Base-by-base conservation (phyloP, 139 green algal genomes). In the Chlorella sp. region DNA sequence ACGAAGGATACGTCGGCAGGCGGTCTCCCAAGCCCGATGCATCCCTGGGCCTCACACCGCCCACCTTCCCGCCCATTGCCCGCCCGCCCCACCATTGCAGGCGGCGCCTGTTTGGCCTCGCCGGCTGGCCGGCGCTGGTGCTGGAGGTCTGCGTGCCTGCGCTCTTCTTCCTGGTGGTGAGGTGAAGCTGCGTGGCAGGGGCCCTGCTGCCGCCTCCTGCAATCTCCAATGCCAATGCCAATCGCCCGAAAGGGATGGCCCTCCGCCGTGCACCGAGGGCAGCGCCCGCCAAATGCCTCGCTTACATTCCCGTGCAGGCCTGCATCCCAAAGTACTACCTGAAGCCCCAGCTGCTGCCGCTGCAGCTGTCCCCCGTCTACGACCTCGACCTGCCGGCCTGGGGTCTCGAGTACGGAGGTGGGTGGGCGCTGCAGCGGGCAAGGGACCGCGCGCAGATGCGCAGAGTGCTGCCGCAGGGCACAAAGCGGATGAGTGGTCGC, bases 261-360 rank as follows among this genome's bases (percentile, higher is more conserved):
- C n/a, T n/a, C n/a, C n/a, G n/a, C n/a, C n/a, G n/a, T n/a, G n/a
- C n/a, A n/a, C n/a, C n/a, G n/a, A n/a, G n/a, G n/a, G n/a, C n/a
- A n/a, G n/a, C n/a, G n/a, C n/a, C n/a, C n/a, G n/a, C n/a, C n/a
- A n/a, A n/a, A n/a, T n/a, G n/a, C n/a, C n/a, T n/a, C n/a, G n/a
- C n/a, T n/a, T n/a, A 46, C 33, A 19, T 2, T 33, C 60, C 7
- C 17, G 35, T 51, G 67, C 35, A 93, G 92, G 87, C n/a, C n/a
- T 91, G 84, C 61, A 79, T 94, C 15, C 89, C 89, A 35, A 91
- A 92, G 76, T 83, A 93, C 71, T 94, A 90, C 82, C 77, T 94
- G 29, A 76, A 87, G 55, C 86, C 87, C 1, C 78, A 68, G 15
- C 66, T 48, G 14, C 67, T 77, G 42, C 70, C 76, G 1, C 66